Base-by-base conservation (phyloP, 1,284 basidiomycete species). In the Rhodotorula sp. region DNA sequence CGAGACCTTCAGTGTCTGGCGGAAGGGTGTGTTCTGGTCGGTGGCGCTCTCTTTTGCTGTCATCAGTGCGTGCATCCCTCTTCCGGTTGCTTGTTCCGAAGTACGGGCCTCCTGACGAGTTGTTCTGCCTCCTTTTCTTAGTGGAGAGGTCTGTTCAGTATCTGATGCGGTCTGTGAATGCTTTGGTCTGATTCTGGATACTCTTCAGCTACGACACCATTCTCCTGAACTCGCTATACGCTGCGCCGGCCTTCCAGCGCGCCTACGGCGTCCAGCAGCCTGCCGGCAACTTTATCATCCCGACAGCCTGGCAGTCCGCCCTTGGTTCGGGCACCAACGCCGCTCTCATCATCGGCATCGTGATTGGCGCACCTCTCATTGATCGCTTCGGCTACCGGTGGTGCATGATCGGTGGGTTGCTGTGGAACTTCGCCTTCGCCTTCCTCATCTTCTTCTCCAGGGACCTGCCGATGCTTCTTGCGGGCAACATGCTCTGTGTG, bases 261-360 rank as follows among this genome's bases (percentile, higher is more conserved):
- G 77, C 75, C 56, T 83, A 78, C 67, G 82, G 81, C 27, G 61
- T 54, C 34, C 76, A 78, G 71, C 73, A 68, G 50, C 66, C 65
- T 23, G 69, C 68, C 41, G 80, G 79, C 54, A 77, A 78, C 16
- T 85, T 82, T 70, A 78, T 82, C 64, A 79, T 85, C 23, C 78
- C 83, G 1, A 82, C 84, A 1, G 72, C 80, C 48, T 85, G 84
- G 57, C 83, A 85, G 73, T 79, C 82, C n/a, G 84, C 83, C 58
- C 77, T 84, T 42, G 78, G 77, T 27, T 82, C 82, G 71, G 79
- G 78, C 34, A 78, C 78, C 27, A 52, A 73, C 46, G 80, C 78
- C 25, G 81, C 81, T 56, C 25, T 64, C 72, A 83, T 84, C 72
- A 79, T 84, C 57, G 84, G 84, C 64, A 79, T 85, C 23, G 62